Conservation (phyloP, 1,139 yeast species). For the Petasospora rhodanensis region DNA sequence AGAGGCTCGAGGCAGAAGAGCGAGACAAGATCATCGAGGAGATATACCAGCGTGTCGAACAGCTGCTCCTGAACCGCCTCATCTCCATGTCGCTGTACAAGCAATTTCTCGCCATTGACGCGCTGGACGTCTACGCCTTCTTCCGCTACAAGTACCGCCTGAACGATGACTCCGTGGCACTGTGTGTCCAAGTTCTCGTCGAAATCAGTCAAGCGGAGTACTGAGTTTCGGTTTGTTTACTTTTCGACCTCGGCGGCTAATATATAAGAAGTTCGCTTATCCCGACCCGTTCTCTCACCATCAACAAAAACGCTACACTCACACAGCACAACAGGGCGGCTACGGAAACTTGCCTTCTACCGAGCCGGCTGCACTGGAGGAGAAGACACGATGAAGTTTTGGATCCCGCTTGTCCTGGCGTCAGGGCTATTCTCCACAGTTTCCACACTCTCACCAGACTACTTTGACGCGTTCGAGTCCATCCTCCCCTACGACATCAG, state of each 20-base stretch:
- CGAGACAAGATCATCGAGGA: slow-evolving; percentile 7
- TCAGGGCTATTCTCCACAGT: too few species aligned
- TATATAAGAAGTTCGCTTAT: too few species aligned
- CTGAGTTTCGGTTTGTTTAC: not conserved
- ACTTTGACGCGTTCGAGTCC: slow-evolving; percentile 3
- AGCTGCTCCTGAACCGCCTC: slow-evolving; percentile 3
- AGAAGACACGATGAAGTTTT: too few species aligned
- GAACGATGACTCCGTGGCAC: slow-evolving; percentile 7
- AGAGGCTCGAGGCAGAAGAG: slow-evolving; percentile 3
- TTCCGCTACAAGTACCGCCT: slow-evolving; percentile 11
- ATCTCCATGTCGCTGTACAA: slow-evolving; percentile 6
- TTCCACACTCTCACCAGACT: too few species aligned
- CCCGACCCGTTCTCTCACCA: not conserved
- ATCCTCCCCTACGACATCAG: slow-evolving; percentile 1
- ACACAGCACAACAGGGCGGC: too few species aligned
- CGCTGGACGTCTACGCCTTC: slow-evolving; percentile 9
- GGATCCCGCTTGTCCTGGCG: too few species aligned
- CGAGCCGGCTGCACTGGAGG: too few species aligned
- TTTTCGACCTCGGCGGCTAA: too few species aligned
- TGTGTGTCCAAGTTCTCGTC: slow-evolving; percentile 11
- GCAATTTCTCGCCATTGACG: slow-evolving; percentile 11
- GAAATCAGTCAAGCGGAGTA: slow-evolving; percentile 9
- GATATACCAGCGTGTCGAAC: slow-evolving; percentile 9
- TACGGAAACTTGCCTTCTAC: too few species aligned
- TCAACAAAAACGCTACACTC: too few species aligned